phyloP scores from a whole-genome alignment of 1,284 basidiomycete genomes.

The Uromyces viciae-fabae region DNA sequence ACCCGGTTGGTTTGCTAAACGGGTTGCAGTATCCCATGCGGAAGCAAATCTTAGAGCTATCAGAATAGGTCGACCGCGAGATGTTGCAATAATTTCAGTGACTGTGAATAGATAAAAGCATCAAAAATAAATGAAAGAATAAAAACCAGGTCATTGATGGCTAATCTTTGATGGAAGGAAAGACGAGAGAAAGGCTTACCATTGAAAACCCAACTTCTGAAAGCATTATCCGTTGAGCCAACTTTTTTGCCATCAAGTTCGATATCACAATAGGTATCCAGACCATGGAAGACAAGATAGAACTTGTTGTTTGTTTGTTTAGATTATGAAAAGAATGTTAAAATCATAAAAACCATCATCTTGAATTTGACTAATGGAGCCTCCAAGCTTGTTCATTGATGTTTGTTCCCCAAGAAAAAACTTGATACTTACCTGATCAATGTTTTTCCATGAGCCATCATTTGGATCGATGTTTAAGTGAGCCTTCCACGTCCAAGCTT shows the following conservation, averaged over 20 bases:
- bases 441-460: neutral
- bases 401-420: neutral
- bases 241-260: neutral
- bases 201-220: conserved; percentile 42
- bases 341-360: neutral
- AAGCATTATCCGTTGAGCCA: conserved; percentile 37
- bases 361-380: neutral
- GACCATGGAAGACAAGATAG: conserved; percentile 37
- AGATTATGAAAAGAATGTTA: neutral
- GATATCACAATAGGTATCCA: conserved; percentile 44
- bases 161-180: neutral
- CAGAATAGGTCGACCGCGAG: neutral
- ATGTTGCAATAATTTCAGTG: conserved; percentile 14
- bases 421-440: conserved; percentile 14
- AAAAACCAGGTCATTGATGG: neutral
- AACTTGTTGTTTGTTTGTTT: neutral
- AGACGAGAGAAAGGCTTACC: conserved; percentile 12
- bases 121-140: too few species aligned
- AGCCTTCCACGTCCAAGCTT: conserved; percentile 36
- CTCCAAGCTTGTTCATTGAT: neutral
- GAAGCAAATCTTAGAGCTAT: conserved; percentile 31
- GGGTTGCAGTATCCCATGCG: conserved; percentile 17
- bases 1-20: conserved; percentile 31
- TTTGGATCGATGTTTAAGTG: conserved; percentile 1
- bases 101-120: conserved; percentile 2